Conservation (phyloP, 2,329 filamentous ascomycete species). For the Acrodontium crateriforme region DNA sequence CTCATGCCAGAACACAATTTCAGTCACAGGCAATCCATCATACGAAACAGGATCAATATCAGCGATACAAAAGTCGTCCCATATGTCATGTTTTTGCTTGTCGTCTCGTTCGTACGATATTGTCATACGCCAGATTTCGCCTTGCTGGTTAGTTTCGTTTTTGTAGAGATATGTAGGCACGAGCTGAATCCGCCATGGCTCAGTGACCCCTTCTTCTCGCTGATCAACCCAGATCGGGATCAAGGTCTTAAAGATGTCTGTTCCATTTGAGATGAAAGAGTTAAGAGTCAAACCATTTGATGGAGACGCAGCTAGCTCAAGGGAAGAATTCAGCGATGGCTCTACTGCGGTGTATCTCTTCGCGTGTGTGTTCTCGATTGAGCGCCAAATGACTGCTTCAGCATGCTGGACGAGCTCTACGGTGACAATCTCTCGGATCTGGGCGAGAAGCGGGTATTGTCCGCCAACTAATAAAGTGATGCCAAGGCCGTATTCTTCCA, state of each 20-base stretch:
- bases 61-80: slow-evolving; percentile 14
- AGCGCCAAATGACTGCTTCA: slow-evolving; percentile 16
- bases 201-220: background rate
- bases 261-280: slow-evolving; percentile 14
- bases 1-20: slow-evolving; percentile 17
- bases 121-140: slow-evolving; percentile 17
- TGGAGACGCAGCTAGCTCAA: slow-evolving; percentile 8
- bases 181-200: slow-evolving; percentile 12
- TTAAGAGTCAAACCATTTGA: slow-evolving; percentile 11
- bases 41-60: slow-evolving; percentile 14
- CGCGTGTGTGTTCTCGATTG: slow-evolving; percentile 7
- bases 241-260: slow-evolving; percentile 10
- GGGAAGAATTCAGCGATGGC: slow-evolving; percentile 11
- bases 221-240: too few relatives aligned
- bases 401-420: slow-evolving; percentile 20
- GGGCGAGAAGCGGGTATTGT: slow-evolving; percentile 9
- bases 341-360: slow-evolving; percentile 8
- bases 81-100: slow-evolving; percentile 4
- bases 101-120: slow-evolving; percentile 7
- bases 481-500: slow-evolving; percentile 32
- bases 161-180: slow-evolving; percentile 16
- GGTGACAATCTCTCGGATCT: slow-evolving; percentile 20
- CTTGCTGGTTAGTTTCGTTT: slow-evolving; percentile 11
- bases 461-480: slow-evolving; percentile 29
- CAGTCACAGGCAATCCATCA: slow-evolving; percentile 15